Evolutionary conservation across 78 protist genomes (phyloP).

Genomic region (Speleostelium caveatum): DNA sequence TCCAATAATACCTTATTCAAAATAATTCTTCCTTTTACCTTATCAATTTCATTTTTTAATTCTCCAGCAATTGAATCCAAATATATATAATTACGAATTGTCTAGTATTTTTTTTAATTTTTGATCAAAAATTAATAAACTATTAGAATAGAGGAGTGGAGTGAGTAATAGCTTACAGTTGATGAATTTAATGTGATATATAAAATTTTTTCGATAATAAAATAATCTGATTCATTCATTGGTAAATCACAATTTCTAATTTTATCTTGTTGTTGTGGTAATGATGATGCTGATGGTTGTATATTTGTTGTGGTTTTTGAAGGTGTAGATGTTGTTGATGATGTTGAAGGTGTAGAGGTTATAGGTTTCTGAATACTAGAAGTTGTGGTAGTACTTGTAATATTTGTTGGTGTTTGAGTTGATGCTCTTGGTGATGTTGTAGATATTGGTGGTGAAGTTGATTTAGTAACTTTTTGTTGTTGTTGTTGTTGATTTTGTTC

Average conservation of each 20-base stretch:
- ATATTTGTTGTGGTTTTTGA: not conserved
- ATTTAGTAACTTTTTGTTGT: not conserved
- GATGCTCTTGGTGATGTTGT: not conserved
- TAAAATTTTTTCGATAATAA: conserved; percentile 40
- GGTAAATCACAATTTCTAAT: conserved; percentile 60
- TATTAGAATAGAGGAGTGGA: not conserved
- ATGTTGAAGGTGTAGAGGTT: not conserved
- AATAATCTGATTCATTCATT: conserved; percentile 58
- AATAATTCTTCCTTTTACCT: not conserved
- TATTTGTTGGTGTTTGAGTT: not conserved
- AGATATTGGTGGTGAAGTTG: conserved; percentile 18
- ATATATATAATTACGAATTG: conserved; percentile 32
- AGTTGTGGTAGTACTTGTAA: not conserved
- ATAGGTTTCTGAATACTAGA: not conserved
- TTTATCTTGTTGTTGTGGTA: not conserved
- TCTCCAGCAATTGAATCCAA: conserved; percentile 16
- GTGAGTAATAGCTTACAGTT: not conserved
- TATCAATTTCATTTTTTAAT: conserved; percentile 14
- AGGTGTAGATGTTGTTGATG: not conserved
- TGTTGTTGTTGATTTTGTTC: not conserved
- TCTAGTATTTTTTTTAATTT: not conserved
- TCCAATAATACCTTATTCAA: conserved; percentile 20
- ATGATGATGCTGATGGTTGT: not conserved
- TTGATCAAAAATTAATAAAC: not conserved
- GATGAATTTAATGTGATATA: conserved; percentile 31